Base-by-base conservation (phyloP, 1,284 basidiomycete genomes). In the Cutaneotrichosporon spelunceum region DNA sequence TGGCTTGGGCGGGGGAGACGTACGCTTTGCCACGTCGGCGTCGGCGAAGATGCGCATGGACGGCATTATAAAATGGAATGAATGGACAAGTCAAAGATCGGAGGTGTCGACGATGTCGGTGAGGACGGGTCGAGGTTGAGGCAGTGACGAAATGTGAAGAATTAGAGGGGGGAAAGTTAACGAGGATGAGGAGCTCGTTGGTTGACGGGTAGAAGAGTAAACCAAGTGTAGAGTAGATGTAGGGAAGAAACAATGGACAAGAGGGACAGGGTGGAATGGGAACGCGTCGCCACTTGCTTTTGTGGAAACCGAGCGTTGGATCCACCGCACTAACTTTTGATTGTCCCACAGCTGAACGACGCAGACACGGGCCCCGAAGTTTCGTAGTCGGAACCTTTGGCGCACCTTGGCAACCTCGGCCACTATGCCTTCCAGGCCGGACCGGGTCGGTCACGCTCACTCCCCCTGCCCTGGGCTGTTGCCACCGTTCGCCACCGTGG, bases 1-100 rank as follows among this genome's bases (percentile, higher is more conserved):
- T 9, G 53, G 53, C 33, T 16, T 33, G 5, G 42, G 9, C 7
- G 5, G 16, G 8, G 23, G 10, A 8, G 3, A 71, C 74, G 62
- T 57, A 78, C 75, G 74, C 62, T 73, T 73, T 10, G 72, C 67
- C 8, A 78, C 73, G 62, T 78, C 77, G 19, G 69, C 71, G 4
- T 66, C 52, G 26, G 73, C 72, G 56, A 70, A 78, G 65, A 78
- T 73, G 24, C 67, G 64, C 24, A 47, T 29, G 13, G 52, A 33
- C 57, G 52, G 33, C 23, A 39, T 53, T 53, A 16, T 57, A 21
- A n/a, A n/a, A 11, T 6, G 54, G 33, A 61, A 48, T 21, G 21
- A 42, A 53, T 24, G 27, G 21, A 33, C 29, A 39, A 29, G 45
- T 14, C 26, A 36, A 53, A 11, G 48, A 53, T 26, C 52, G 34